Conservation (phyloP, 805 yeast genomes). For the Zygosaccharomyces pseudorouxii region DNA sequence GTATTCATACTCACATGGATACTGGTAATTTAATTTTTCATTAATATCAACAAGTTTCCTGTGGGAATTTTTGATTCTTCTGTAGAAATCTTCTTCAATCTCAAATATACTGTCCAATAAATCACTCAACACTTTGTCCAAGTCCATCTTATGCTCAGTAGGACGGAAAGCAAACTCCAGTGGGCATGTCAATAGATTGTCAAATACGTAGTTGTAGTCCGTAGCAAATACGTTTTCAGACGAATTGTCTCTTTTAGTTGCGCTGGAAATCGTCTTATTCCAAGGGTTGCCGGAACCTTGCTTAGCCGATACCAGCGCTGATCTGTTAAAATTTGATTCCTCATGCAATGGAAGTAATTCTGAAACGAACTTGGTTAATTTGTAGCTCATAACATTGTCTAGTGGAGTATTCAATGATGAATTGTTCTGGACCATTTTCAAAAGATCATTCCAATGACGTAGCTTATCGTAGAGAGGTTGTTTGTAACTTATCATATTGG, state of each 20-base stretch:
- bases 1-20: conserved; percentile 16
- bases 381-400: conserved; percentile 25
- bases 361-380: conserved; percentile 25
- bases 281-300: conserved; percentile 22
- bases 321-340: conserved; percentile 31
- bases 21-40: conserved; percentile 18
- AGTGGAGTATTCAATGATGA: conserved; percentile 24
- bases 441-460: conserved; percentile 31
- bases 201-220: conserved; percentile 22
- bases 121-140: conserved; percentile 16
- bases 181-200: conserved; percentile 22
- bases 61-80: conserved; percentile 9
- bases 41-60: conserved; percentile 12
- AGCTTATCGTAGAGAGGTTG: conserved; percentile 29
- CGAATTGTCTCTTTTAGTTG: conserved; percentile 14
- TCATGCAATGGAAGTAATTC: conserved; percentile 27
- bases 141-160: conserved; percentile 14
- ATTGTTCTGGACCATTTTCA: conserved; percentile 19
- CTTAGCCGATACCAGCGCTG: conserved; percentile 18
- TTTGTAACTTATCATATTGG: conserved; percentile 31
- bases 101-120: conserved; percentile 23
- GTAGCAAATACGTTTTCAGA: conserved; percentile 16
- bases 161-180: conserved; percentile 20
- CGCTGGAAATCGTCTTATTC: conserved; percentile 16
- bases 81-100: conserved; percentile 25